These are phyloP conservation scores for Pontederia paniculata DNA, from an alignment of 176 grass and related monocot species.

Conservation along the genomic window DNA sequence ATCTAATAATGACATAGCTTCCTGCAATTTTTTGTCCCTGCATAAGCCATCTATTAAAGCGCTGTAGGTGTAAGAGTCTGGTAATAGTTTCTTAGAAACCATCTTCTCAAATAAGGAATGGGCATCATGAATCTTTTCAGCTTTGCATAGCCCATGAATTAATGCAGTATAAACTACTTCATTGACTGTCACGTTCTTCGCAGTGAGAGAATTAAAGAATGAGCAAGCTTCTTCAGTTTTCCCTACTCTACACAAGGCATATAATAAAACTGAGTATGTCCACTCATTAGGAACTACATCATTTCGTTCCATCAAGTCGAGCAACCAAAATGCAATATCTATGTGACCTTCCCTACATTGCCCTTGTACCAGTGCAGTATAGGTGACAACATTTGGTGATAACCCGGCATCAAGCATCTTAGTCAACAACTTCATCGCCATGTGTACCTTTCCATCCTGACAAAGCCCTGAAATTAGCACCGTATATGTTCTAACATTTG, in stretches of 20 bases:
- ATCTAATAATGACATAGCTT: conserved; percentile 44
- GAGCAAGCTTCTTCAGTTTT: conserved; percentile 47
- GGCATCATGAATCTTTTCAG: conserved; percentile 33
- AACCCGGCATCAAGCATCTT: conserved; percentile 53
- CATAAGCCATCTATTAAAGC: conserved; percentile 64
- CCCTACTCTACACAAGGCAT: conserved; percentile 52
- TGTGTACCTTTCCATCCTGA: conserved; percentile 50
- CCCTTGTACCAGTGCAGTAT: conserved; percentile 69
- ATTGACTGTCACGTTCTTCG: conserved; percentile 48
- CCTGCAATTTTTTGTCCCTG: conserved; percentile 50
- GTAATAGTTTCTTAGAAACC: conserved; percentile 33
- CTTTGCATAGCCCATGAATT: conserved; percentile 67
- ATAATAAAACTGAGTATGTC: conserved; percentile 68
- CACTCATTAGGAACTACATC: conserved; percentile 58
- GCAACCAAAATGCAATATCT: conserved; percentile 47
- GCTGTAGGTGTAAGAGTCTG: conserved; percentile 48
- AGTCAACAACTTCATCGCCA: conserved; percentile 57
- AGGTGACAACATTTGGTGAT: conserved; percentile 53
- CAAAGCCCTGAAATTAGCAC: conserved; percentile 68
- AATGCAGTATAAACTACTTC: conserved; percentile 42
- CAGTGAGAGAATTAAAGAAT: conserved; percentile 48
- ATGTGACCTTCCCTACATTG: conserved; percentile 52
- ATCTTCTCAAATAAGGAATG: conserved; percentile 44
- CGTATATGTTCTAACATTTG: conserved; percentile 52
- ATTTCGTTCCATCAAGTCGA: conserved; percentile 49